phyloP scores from a whole-genome alignment of 1,284 basidiomycete genomes.

The Microbotryum lychnidis-dioicae region DNA sequence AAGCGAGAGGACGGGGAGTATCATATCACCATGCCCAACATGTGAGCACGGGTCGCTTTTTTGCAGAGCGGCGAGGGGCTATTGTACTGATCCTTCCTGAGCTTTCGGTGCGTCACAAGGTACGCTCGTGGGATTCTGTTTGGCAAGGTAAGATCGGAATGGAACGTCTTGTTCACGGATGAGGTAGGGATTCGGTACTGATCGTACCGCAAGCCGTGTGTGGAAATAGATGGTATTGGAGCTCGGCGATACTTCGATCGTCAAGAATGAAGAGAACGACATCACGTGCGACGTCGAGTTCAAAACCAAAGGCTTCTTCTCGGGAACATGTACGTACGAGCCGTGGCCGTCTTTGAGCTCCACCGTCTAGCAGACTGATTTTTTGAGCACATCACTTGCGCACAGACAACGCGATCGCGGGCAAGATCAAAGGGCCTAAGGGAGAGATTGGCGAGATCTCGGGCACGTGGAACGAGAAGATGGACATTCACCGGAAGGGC shows the following conservation, averaged over 20 bases:
- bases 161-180: not conserved
- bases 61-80: no score
- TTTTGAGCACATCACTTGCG: not conserved
- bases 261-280: constrained; percentile 69
- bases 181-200: not conserved
- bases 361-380: not conserved
- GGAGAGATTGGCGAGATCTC: constrained; percentile 76
- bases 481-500: constrained; percentile 71
- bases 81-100: not conserved
- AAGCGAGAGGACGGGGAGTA: constrained; percentile 83
- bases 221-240: constrained; percentile 72
- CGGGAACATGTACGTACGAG: constrained; percentile 52
- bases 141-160: constrained; percentile 51
- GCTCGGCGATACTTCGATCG: constrained; percentile 82
- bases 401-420: constrained; percentile 76
- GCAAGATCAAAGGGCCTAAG: constrained; percentile 59
- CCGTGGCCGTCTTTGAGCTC: no score
- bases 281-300: constrained; percentile 83
- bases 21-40: constrained; percentile 88
- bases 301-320: constrained; percentile 99
- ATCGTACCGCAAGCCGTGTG: not conserved
- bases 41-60: constrained; percentile 43
- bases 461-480: constrained; percentile 83
- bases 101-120: constrained; percentile 9
- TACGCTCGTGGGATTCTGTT: constrained; percentile 95